These are phyloP conservation scores for Carex myosuroides DNA, from an alignment of 176 grass and related monocot species.

Conservation along the genomic window DNA sequence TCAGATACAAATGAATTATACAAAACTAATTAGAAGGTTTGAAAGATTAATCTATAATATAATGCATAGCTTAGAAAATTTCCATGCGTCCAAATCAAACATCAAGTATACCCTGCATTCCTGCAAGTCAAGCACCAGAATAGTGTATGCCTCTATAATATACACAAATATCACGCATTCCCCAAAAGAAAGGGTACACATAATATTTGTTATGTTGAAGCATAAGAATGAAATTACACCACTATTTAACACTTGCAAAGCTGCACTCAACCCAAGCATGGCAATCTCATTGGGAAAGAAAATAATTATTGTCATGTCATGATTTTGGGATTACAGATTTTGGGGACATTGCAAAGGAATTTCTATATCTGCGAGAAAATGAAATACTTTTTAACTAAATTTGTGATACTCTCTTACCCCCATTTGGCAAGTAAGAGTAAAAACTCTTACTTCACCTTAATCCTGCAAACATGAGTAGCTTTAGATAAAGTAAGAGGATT, in stretches of 20 bases:
- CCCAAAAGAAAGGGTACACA: not conserved
- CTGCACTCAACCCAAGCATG: not conserved
- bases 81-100: not conserved
- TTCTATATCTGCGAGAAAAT: not conserved
- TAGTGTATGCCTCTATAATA: not conserved
- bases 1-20: slow-evolving; percentile 10
- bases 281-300: not conserved
- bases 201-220: not conserved
- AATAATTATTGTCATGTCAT: not conserved
- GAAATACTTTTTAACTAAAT: not conserved
- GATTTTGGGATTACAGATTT: not conserved
- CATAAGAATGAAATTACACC: not conserved
- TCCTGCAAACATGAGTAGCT: not conserved
- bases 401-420: not conserved
- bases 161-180: not conserved
- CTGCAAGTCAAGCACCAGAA: not conserved
- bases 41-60: not conserved
- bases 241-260: not conserved
- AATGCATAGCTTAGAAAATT: not conserved
- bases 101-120: not conserved
- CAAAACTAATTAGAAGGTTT: not conserved
- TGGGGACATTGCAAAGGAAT: not conserved
- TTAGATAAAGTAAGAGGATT: not conserved
- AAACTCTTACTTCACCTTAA: not conserved
- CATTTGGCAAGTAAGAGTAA: not conserved